These are phyloP conservation scores for Colletotrichum plurivorum DNA, from an alignment of 2,329 filamentous ascomycete genomes.

Conservation along the genomic window DNA sequence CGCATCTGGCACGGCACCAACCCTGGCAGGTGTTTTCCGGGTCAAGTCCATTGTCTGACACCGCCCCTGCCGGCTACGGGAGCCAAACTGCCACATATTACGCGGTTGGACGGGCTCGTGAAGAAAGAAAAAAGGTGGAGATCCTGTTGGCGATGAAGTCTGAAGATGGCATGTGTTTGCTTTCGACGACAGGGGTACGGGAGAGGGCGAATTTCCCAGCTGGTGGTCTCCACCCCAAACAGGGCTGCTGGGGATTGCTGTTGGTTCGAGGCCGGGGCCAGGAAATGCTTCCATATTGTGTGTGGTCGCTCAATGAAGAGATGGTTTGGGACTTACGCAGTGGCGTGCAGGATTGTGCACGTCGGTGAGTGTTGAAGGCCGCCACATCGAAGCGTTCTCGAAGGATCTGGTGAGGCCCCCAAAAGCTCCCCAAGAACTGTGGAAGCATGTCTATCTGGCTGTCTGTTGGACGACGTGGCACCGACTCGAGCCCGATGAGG, in stretches of 20 bases:
- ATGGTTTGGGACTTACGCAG: not conserved
- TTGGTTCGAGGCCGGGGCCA: not conserved
- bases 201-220: not conserved
- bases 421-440: not conserved
- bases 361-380: not conserved
- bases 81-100: too few relatives aligned
- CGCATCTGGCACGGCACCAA: not conserved
- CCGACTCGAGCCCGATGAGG: not conserved
- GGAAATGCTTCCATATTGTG: not conserved
- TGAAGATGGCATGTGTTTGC: conserved; percentile 23
- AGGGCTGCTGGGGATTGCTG: not conserved
- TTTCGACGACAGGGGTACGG: conserved; percentile 18
- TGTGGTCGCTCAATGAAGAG: not conserved
- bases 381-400: conserved; percentile 14
- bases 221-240: conserved; percentile 7
- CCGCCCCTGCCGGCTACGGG: too few relatives aligned
- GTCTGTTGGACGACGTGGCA: not conserved
- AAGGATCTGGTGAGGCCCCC: conserved; percentile 17
- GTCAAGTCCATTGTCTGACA: too few relatives aligned
- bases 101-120: too few relatives aligned
- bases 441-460: too few relatives aligned
- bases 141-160: conserved; percentile 11
- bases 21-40: not conserved
- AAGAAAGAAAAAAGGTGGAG: not conserved
- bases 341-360: not conserved